These are phyloP conservation scores for Helotiales sp. DNA, from an alignment of 2,329 filamentous ascomycete species.

Conservation along the genomic window DNA sequence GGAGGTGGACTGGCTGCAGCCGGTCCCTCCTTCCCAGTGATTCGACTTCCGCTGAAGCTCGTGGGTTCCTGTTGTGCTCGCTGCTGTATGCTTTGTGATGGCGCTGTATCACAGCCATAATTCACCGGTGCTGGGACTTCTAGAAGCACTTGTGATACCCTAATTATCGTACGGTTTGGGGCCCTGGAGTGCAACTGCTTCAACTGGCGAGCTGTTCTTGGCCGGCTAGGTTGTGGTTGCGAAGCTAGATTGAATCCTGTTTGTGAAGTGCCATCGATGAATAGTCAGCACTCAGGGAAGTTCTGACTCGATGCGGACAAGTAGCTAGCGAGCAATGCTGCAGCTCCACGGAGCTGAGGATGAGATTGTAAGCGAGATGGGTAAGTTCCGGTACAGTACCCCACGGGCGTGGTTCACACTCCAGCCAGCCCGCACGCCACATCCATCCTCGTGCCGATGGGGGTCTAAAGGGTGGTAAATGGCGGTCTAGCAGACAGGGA, in stretches of 20 bases:
- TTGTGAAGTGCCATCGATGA: background rate
- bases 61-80: background rate
- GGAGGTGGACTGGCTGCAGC: background rate
- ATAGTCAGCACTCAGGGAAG: background rate
- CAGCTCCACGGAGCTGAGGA: slow-evolving; percentile 7
- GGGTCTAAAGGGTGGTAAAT: background rate
- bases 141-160: background rate
- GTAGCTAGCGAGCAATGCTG: background rate
- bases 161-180: background rate
- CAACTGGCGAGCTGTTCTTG: no score
- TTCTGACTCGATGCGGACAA: background rate
- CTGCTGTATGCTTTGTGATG: background rate
- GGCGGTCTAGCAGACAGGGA: background rate
- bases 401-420: background rate
- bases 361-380: background rate
- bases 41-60: background rate
- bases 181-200: no score
- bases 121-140: background rate
- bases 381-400: slow-evolving; percentile 1
- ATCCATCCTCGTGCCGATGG: background rate
- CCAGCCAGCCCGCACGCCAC: background rate
- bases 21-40: background rate
- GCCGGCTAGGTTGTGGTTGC: background rate
- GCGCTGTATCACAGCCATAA: background rate
- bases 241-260: background rate